These are phyloP conservation scores for Musa beccarii DNA, from an alignment of 176 grass and related monocot species.

Conservation along the genomic window DNA sequence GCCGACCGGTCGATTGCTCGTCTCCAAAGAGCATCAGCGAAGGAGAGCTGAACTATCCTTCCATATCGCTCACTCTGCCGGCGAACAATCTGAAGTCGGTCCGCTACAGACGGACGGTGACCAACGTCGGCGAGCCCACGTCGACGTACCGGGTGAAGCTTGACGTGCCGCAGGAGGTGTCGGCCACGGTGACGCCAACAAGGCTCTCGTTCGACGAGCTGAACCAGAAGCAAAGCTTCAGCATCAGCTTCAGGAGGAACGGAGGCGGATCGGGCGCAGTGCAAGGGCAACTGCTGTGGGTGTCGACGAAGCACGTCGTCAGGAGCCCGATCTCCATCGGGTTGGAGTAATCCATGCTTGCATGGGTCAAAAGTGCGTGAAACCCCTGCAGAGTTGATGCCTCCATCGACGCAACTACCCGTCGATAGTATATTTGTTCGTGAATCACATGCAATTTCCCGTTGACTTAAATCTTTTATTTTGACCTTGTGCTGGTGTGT, in stretches of 20 bases:
- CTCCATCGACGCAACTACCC: no score
- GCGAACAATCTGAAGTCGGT: slow-evolving; percentile 37
- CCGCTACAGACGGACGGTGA: slow-evolving; percentile 43
- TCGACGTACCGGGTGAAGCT: slow-evolving; percentile 45
- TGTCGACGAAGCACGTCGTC: slow-evolving; percentile 50
- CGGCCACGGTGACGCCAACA: slow-evolving; percentile 43
- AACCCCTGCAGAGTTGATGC: no score
- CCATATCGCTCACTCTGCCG: slow-evolving; percentile 43
- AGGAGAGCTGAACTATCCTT: slow-evolving; percentile 75
- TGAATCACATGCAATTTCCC: no score
- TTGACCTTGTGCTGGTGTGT: no score
- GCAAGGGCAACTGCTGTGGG: slow-evolving; percentile 69
- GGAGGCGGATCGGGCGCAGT: slow-evolving; percentile 24
- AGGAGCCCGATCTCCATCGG: slow-evolving; percentile 41
- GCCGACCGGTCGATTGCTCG: slow-evolving; percentile 25
- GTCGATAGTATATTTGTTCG: no score
- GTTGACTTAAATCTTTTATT: no score
- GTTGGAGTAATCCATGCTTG: neutral
- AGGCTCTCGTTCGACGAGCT: slow-evolving; percentile 36
- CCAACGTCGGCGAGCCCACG: slow-evolving; percentile 48
- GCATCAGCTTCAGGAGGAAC: slow-evolving; percentile 42
- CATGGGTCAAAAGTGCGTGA: no score
- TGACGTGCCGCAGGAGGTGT: slow-evolving; percentile 49
- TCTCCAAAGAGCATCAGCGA: slow-evolving; percentile 38
- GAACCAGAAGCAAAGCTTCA: slow-evolving; percentile 69